phyloP scores from a whole-genome alignment of 1,284 basidiomycete genomes.

The Cryptococcus deneoformans region DNA sequence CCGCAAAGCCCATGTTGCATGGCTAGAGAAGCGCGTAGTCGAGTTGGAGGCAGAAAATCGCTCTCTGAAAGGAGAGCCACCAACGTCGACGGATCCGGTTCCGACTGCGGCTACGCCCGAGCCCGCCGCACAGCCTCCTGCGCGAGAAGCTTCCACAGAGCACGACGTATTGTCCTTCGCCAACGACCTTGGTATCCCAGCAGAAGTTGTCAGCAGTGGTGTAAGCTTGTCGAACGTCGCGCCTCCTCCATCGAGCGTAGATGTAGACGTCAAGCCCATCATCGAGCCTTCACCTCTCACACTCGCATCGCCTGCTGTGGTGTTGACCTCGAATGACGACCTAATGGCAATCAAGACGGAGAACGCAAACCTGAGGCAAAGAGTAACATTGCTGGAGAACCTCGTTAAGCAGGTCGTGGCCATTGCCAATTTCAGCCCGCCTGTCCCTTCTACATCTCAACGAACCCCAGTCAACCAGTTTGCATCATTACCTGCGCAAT shows the following conservation, averaged over 20 bases:
- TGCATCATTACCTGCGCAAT: neutral
- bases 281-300: conserved; percentile 4
- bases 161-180: neutral
- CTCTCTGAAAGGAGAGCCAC: neutral
- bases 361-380: conserved; percentile 33
- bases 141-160: neutral
- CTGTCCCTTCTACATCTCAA: neutral
- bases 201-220: neutral
- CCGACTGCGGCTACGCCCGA: neutral
- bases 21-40: neutral
- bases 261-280: neutral
- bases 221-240: neutral
- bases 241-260: neutral
- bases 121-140: neutral
- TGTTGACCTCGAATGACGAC: neutral
- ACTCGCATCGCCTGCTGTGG: neutral
- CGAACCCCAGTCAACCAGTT: neutral
- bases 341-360: conserved; percentile 12
- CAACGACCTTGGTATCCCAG: neutral
- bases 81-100: neutral
- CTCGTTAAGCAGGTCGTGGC: conserved; percentile 41
- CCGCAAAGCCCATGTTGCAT: neutral
- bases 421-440: conserved; percentile 21
- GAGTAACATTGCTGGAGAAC: conserved; percentile 32
- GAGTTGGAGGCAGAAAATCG: neutral